These are phyloP conservation scores for Microascus cirrosus DNA, from an alignment of 2,329 filamentous ascomycete species.

Conservation along the genomic window DNA sequence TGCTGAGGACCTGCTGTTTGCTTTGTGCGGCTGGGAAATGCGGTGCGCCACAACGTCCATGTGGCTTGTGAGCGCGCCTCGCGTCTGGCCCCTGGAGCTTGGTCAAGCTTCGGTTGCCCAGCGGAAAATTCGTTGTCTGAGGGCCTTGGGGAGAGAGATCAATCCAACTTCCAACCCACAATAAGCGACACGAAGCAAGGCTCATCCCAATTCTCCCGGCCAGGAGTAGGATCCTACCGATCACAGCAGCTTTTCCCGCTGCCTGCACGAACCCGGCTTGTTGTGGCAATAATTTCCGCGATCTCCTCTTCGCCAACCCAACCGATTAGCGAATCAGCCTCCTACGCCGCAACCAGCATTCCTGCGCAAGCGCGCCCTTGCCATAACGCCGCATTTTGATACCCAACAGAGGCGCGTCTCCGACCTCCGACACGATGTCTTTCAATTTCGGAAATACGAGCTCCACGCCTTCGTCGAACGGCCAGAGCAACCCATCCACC, in stretches of 20 bases:
- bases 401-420: background rate
- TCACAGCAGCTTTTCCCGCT: background rate
- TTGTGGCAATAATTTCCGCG: background rate
- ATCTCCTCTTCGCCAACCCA: background rate
- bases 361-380: background rate
- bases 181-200: background rate
- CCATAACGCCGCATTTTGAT: background rate
- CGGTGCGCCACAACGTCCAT: background rate
- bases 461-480: conserved; percentile 10
- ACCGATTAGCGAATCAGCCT: background rate
- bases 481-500: conserved; percentile 14
- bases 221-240: background rate
- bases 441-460: conserved; percentile 26
- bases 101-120: background rate
- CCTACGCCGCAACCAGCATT: background rate
- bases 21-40: background rate
- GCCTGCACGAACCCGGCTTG: background rate
- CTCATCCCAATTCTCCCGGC: background rate
- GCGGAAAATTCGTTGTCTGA: background rate
- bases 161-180: background rate
- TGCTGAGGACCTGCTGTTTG: background rate
- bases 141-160: background rate
- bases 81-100: background rate
- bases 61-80: background rate
- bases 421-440: conserved; percentile 17